These are phyloP conservation scores for Saturnispora mendoncae DNA, from an alignment of 805 yeast species.

Conservation along the genomic window DNA sequence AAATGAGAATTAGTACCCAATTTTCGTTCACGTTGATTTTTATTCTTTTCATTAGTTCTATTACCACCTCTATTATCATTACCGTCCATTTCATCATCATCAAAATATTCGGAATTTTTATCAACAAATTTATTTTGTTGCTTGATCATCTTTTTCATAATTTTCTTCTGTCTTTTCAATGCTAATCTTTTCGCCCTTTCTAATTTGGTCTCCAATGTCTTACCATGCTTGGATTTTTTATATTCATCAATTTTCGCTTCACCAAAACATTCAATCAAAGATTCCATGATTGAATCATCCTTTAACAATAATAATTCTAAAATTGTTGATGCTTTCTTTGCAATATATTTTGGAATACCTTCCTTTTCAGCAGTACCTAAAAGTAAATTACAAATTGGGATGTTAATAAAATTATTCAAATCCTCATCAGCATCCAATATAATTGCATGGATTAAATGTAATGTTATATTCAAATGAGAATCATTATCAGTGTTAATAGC, in stretches of 20 bases:
- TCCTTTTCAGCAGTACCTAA: slow-evolving; percentile 41
- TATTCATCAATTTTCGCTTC: slow-evolving; percentile 41
- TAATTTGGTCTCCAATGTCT: slow-evolving; percentile 40
- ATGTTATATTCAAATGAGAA: slow-evolving; percentile 45
- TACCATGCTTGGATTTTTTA: slow-evolving; percentile 37
- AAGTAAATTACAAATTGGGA: slow-evolving; percentile 51
- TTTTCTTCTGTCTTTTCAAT: slow-evolving; percentile 50
- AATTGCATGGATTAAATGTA: slow-evolving; percentile 60
- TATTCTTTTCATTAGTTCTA: slow-evolving; percentile 1
- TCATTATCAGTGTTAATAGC: slow-evolving; percentile 45
- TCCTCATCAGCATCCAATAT: slow-evolving; percentile 35
- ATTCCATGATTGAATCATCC: slow-evolving; percentile 41
- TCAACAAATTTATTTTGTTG: slow-evolving; percentile 38
- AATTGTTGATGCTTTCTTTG: slow-evolving; percentile 48
- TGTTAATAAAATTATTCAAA: slow-evolving; percentile 32
- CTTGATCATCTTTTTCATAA: slow-evolving; percentile 53
- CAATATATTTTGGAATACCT: slow-evolving; percentile 39
- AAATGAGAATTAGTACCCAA: not conserved
- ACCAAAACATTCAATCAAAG: slow-evolving; percentile 51
- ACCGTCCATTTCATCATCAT: not conserved
- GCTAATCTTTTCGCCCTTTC: slow-evolving; percentile 53
- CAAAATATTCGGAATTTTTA: slow-evolving; percentile 28
- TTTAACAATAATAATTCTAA: slow-evolving; percentile 42
- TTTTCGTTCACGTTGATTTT: not conserved
- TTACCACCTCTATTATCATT: not conserved